These are phyloP conservation scores for Saturnispora silvae DNA, from an alignment of 805 yeast species.

Conservation along the genomic window DNA sequence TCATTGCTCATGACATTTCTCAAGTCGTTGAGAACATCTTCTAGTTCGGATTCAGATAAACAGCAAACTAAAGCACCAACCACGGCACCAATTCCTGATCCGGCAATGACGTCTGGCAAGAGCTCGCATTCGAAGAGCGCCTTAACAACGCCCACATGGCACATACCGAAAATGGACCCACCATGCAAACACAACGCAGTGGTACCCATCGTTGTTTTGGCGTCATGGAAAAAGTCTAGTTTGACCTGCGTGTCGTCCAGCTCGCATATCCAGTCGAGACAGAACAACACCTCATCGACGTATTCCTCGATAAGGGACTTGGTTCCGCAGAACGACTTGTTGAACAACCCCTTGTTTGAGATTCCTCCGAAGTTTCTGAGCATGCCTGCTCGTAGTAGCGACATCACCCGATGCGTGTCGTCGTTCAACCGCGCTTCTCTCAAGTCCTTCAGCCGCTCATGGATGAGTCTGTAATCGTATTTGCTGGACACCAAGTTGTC, in stretches of 20 bases:
- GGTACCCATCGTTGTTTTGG: constrained; percentile 77
- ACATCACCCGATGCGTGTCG: constrained; percentile 50
- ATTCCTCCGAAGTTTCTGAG: constrained; percentile 89
- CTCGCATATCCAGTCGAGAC: constrained; percentile 34
- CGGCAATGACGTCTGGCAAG: constrained; percentile 78
- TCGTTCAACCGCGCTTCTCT: constrained; percentile 48
- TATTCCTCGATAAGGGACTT: constrained; percentile 82
- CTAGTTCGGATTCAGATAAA: constrained; percentile 54
- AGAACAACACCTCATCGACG: constrained; percentile 59
- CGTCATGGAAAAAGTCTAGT: constrained; percentile 73
- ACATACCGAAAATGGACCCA: constrained; percentile 87
- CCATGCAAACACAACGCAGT: constrained; percentile 91
- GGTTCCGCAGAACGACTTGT: constrained; percentile 79
- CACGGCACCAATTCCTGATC: constrained; percentile 89
- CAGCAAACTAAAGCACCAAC: constrained; percentile 82
- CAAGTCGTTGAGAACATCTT: constrained; percentile 31
- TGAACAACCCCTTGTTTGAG: constrained; percentile 65
- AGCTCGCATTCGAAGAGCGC: constrained; percentile 67
- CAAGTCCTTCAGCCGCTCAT: constrained; percentile 57
- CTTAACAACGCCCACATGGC: constrained; percentile 87
- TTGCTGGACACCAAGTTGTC: constrained; percentile 71
- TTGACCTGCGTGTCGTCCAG: constrained; percentile 37
- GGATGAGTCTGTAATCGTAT: constrained; percentile 76
- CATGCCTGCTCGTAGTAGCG: constrained; percentile 69
- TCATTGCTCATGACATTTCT: constrained; percentile 20